Evolutionary conservation across 1,284 basidiomycete genomes (phyloP), one percentile per base, ranked within the genome.

Genomic region (Marasmius fiardii): DNA sequence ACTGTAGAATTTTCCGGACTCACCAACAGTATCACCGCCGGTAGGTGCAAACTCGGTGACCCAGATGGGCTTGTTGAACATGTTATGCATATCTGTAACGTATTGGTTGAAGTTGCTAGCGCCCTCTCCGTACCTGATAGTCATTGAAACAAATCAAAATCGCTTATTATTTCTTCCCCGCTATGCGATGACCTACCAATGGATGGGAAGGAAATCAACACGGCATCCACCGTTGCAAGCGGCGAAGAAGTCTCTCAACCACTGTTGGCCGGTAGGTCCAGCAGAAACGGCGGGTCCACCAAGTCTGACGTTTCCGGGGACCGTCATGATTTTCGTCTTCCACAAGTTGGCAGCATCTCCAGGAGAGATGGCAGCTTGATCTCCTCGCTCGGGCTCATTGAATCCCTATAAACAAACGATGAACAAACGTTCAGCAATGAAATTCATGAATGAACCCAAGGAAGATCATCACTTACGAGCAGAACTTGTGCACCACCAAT

Each of bases 31-130:
- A 20, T 55, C 37, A 21, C 47, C 51, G 1, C 48, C 54, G 16
- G 57, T 55, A 43, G 45, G 43, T 4, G 50, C 57, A 50, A 52
- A 58, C 44, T 58, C 57, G 34, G 57, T 58, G 14, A 58, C 53
- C 57, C 57, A 58, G 14, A 56, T 52, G 18, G 44, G 44, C 14
- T 52, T 45, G 14, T 53, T 31, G 51, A 54, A 53, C 35, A 33
- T 31, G 12, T 20, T 37, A 39, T 52, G 44, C 31, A 58, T 55
- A 12, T 41, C 44, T 12, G 41, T 10, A 10, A 58, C 45, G n/a
- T 55, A 58, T 1, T 12, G 5, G 20, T 55, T 44, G 37, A 58
- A 58, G 48, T 58, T 52, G 7, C 44, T 16, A 4, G 57, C 54
- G 35, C 57, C 57, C 20, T 55, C 43, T 26, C 57, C 57, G 39